phyloP scores from a whole-genome alignment of 2,329 filamentous ascomycete genomes.

The Colletotrichum falcatum region DNA sequence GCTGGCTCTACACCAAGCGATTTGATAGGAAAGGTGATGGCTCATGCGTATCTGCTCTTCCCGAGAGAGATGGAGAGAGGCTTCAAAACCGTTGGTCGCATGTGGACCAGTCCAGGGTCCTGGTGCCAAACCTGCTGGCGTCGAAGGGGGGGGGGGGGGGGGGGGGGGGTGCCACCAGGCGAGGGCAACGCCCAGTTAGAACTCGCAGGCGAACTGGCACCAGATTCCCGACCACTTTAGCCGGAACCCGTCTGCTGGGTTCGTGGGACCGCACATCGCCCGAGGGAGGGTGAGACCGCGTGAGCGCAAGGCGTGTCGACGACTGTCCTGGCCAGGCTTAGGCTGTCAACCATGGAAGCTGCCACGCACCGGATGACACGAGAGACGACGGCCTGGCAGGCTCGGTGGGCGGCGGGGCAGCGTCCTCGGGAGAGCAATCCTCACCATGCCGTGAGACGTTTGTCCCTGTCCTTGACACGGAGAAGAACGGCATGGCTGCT shows the following conservation, averaged over 20 bases:
- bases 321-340: slow-evolving; percentile 1
- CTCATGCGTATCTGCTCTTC: neutral
- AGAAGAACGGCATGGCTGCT: neutral
- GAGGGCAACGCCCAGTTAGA: neutral
- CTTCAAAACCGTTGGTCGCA: neutral
- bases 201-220: neutral
- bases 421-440: neutral
- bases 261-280: neutral
- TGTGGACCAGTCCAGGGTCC: neutral
- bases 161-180: neutral
- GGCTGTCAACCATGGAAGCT: neutral
- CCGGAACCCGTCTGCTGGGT: slow-evolving; percentile 6
- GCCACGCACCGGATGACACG: slow-evolving; percentile 4
- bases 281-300: neutral
- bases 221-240: slow-evolving; percentile 13
- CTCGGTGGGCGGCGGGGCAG: neutral
- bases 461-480: neutral
- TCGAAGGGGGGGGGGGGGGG: too few relatives aligned
- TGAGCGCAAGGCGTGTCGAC: neutral
- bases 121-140: neutral
- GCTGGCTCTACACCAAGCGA: neutral
- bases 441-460: too few relatives aligned
- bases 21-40: neutral
- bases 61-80: neutral
- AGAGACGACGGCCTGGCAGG: neutral